These are phyloP conservation scores for Solanum virginianum DNA, from an alignment of 257 asterid genomes.

Conservation along the genomic window DNA sequence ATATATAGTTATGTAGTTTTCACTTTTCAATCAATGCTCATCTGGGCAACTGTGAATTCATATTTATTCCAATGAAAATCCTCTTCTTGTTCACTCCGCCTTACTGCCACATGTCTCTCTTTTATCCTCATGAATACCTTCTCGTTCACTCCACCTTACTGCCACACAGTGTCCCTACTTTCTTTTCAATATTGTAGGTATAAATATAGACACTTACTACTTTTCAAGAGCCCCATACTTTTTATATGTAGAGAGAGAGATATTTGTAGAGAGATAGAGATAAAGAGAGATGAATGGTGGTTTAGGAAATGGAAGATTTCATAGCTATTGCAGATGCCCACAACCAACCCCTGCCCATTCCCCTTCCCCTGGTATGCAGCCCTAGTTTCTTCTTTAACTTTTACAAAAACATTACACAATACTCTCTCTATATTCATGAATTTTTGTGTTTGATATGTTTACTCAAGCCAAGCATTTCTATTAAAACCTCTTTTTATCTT, in stretches of 20 bases:
- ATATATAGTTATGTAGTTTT: too few species aligned
- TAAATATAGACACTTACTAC: conserved; percentile 5
- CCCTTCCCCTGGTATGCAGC: not conserved
- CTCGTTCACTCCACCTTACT: too few species aligned
- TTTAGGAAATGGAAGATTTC: conserved; percentile 44
- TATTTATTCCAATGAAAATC: conserved; percentile 29
- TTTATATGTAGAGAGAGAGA: too few species aligned
- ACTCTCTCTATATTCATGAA: too few species aligned
- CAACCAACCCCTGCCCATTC: conserved; percentile 4
- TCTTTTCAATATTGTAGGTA: not conserved
- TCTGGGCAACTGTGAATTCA: conserved; percentile 24
- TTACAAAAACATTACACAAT: not conserved
- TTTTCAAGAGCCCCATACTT: not conserved
- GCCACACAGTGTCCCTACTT: conserved; percentile 29
- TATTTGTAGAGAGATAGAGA: too few species aligned
- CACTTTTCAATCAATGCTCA: conserved; percentile 20
- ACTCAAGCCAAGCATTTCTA: too few species aligned
- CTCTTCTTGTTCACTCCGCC: conserved; percentile 31
- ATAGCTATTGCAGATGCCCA: conserved; percentile 43
- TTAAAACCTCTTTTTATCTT: too few species aligned
- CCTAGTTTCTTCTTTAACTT: not conserved
- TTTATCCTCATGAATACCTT: too few species aligned
- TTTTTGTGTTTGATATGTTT: too few species aligned
- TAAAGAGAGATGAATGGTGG: not conserved
- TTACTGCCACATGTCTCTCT: too few species aligned